Percentiles rank a stretch among this genome's conserved stretches.
phyloP scores from a whole-genome alignment of 2,329 filamentous ascomycete genomes.

The Fusarium buharicum region DNA sequence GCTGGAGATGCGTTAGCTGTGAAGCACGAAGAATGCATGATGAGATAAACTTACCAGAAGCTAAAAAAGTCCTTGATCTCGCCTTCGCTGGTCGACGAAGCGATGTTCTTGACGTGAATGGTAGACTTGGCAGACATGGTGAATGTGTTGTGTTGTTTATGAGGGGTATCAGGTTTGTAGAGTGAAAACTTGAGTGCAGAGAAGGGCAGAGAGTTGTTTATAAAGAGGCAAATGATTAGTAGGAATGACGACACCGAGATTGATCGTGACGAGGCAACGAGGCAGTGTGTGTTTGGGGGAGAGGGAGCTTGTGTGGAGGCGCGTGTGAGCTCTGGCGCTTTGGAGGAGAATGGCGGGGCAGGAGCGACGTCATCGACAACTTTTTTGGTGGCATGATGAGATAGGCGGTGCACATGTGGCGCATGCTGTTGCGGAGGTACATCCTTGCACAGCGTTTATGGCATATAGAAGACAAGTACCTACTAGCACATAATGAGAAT shows the following conservation, averaged over 20 bases:
- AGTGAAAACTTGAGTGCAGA: background rate
- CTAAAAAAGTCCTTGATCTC: conserved; percentile 98
- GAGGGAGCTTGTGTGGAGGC: conserved; percentile 20
- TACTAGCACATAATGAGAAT: background rate
- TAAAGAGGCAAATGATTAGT: conserved; percentile 20
- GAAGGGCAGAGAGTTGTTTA: conserved; percentile 20
- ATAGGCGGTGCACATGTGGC: conserved; percentile 39
- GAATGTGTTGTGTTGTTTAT: conserved; percentile 28
- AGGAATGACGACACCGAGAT: conserved; percentile 38
- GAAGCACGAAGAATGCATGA: background rate
- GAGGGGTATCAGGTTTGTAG: conserved; percentile 33
- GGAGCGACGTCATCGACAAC: conserved; percentile 46
- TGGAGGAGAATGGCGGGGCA: conserved; percentile 46
- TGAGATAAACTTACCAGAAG: conserved; percentile 74
- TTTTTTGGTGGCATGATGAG: conserved; percentile 39
- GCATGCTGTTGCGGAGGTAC: conserved; percentile 27
- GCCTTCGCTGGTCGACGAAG: conserved; percentile 81
- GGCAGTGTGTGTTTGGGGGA: conserved; percentile 17
- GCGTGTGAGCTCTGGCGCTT: conserved; percentile 1
- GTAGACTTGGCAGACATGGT: conserved; percentile 70
- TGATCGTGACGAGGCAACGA: conserved; percentile 38
- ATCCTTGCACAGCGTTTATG: accelerated
- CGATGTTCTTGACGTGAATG: conserved; percentile 91
- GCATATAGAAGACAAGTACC: conserved; percentile 5
- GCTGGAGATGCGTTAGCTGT: conserved; percentile 57